Conservation (phyloP, 768 basidiomycete species). For the Hericium erinaceus region DNA sequence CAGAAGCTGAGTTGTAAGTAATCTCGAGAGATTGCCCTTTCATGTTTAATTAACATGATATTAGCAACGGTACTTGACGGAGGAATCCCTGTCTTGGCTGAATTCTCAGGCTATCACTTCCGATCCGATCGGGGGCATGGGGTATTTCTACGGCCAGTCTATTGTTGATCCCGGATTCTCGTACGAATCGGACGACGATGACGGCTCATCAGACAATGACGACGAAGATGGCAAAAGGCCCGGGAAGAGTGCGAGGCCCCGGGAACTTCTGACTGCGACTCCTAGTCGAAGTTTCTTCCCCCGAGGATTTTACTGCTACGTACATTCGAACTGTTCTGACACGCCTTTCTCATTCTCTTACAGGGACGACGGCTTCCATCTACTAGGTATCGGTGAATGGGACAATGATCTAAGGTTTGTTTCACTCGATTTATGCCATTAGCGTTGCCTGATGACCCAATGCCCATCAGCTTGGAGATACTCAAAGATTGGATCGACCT, state of each 20-base stretch:
- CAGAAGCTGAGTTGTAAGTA: constrained; percentile 55
- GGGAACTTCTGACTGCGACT: constrained; percentile 78
- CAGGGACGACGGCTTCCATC: constrained; percentile 97
- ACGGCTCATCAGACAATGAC: constrained; percentile 33
- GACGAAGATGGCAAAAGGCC: constrained; percentile 33
- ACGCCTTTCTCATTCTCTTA: constrained; percentile 8
- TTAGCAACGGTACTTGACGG: constrained; percentile 57
- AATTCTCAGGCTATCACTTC: constrained; percentile 77
- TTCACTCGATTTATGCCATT: background rate
- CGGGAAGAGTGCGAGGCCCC: constrained; percentile 51
- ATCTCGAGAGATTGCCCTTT: background rate
- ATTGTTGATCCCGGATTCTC: constrained; percentile 80
- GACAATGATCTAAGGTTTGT: constrained; percentile 77
- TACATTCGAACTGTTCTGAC: background rate
- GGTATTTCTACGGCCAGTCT: constrained; percentile 89
- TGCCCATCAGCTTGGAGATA: constrained; percentile 63
- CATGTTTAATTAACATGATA: background rate
- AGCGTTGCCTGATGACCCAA: background rate
- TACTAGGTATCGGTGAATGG: constrained; percentile 86
- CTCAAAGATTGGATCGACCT: constrained; percentile 83
- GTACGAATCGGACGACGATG: constrained; percentile 85
- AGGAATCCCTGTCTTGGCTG: constrained; percentile 57
- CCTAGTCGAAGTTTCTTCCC: constrained; percentile 97
- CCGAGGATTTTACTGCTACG: constrained; percentile 90
- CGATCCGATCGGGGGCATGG: constrained; percentile 86